These are phyloP conservation scores for Yamadazyma sp. DNA, from an alignment of 805 yeast genomes.

Conservation along the genomic window DNA sequence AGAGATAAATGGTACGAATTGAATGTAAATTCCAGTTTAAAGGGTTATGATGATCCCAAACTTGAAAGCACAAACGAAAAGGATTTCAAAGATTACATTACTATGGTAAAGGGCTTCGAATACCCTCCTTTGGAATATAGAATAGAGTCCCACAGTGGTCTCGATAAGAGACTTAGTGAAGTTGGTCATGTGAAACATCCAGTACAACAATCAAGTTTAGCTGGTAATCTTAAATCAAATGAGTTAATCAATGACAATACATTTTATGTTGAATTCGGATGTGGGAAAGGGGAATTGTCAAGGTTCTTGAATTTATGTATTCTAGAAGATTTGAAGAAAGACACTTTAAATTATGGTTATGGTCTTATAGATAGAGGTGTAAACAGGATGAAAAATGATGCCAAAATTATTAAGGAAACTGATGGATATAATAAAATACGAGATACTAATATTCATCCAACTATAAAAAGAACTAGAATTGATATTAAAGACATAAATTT, in stretches of 20 bases:
- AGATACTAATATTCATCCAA: slow-evolving; percentile 17
- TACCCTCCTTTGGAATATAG: slow-evolving; percentile 18
- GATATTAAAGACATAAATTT: slow-evolving; percentile 78
- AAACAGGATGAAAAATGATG: slow-evolving; percentile 75
- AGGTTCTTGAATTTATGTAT: slow-evolving; percentile 51
- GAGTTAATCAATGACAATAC: slow-evolving; percentile 33
- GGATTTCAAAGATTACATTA: slow-evolving; percentile 17
- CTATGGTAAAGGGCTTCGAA: slow-evolving; percentile 11
- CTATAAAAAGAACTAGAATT: slow-evolving; percentile 53
- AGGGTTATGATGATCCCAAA: slow-evolving; percentile 6
- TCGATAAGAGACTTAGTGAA: slow-evolving; percentile 42
- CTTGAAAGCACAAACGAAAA: slow-evolving; percentile 1
- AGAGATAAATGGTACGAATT: slow-evolving; percentile 49
- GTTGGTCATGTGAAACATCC: slow-evolving; percentile 68
- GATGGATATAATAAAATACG: slow-evolving; percentile 15
- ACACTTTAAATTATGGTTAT: slow-evolving; percentile 32
- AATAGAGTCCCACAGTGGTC: slow-evolving; percentile 18
- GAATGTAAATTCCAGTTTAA: slow-evolving; percentile 42
- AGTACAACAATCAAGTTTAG: slow-evolving; percentile 75
- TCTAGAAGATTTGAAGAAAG: background rate
- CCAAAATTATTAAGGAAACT: slow-evolving; percentile 58
- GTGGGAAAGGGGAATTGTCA: slow-evolving; percentile 85
- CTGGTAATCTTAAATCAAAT: slow-evolving; percentile 55
- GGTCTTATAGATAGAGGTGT: slow-evolving; percentile 74
- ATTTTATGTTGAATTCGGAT: slow-evolving; percentile 76